Evolutionary conservation across 139 green algal genomes (phyloP).

Genomic region (Chlorella sp.): DNA sequence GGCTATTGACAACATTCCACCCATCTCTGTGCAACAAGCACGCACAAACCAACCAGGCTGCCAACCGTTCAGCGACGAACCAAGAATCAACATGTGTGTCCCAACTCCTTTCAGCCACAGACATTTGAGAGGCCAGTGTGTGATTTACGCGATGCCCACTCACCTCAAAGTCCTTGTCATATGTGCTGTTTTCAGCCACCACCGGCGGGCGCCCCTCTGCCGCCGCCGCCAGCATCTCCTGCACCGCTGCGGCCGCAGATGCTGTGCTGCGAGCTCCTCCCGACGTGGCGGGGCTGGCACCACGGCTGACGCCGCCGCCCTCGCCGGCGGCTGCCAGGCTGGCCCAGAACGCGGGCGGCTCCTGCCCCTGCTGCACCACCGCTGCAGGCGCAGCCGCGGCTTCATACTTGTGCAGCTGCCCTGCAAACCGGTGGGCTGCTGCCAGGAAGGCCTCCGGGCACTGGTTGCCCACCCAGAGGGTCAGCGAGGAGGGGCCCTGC

Average conservation of each 20-base stretch:
- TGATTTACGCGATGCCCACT: too few relatives aligned
- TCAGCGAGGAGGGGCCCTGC: constrained; percentile 39
- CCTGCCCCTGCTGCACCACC: constrained; percentile 58
- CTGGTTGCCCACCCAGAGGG: constrained; percentile 57
- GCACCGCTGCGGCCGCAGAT: neutral
- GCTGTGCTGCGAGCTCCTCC: neutral
- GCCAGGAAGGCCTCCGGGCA: constrained; percentile 44
- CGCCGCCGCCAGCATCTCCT: neutral
- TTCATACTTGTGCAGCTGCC: constrained; percentile 65
- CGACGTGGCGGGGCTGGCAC: neutral
- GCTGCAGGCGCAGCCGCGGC: constrained; percentile 33
- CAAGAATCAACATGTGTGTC: neutral
- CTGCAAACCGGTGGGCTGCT: constrained; percentile 54
- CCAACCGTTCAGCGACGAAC: too few relatives aligned
- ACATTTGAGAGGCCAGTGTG: too few relatives aligned
- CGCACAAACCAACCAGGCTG: neutral
- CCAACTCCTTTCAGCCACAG: neutral
- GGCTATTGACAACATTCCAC: neutral
- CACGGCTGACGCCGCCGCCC: neutral
- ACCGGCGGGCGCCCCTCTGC: neutral
- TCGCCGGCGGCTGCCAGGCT: constrained; percentile 1
- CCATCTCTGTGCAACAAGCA: neutral
- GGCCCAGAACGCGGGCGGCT: constrained; percentile 37
- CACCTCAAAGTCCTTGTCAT: constrained; percentile 52
- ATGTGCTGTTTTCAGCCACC: constrained; percentile 17